phyloP scores from a whole-genome alignment of 2,329 filamentous ascomycete genomes.

The Aschersonia sp. region DNA sequence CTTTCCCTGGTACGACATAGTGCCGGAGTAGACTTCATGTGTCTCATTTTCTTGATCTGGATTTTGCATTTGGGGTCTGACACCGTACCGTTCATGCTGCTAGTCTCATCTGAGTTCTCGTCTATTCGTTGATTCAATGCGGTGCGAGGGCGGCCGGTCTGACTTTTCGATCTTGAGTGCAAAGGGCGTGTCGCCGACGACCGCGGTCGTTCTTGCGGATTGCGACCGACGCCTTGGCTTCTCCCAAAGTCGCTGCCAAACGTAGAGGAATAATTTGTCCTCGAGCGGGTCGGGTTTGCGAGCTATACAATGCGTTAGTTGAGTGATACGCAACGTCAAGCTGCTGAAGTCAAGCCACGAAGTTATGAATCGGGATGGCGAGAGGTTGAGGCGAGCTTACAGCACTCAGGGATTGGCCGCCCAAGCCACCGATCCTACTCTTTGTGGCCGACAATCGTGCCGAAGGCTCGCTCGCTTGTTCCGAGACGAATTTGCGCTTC shows the following conservation, averaged over 20 bases:
- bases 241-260: conserved; percentile 33
- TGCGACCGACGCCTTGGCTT: conserved; percentile 41
- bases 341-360: no score
- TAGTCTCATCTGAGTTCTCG: conserved; percentile 20
- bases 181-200: conserved; percentile 35
- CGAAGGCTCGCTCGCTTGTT: conserved; percentile 38
- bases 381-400: conserved; percentile 6
- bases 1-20: conserved; percentile 24
- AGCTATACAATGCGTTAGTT: conserved; percentile 11
- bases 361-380: neutral
- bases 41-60: conserved; percentile 11
- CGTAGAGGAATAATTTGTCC: neutral
- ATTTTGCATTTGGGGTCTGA: conserved; percentile 5
- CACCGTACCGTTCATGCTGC: conserved; percentile 21
- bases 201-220: conserved; percentile 32
- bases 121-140: conserved; percentile 25
- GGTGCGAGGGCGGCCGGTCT: conserved; percentile 21
- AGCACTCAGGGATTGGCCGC: conserved; percentile 25
- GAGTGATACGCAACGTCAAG: no score
- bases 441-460: conserved; percentile 16
- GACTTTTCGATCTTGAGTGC: conserved; percentile 27
- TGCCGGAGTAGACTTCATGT: conserved; percentile 12
- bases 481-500: conserved; percentile 45
- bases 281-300: conserved; percentile 25
- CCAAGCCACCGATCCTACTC: conserved; percentile 21